Percentiles rank a stretch among this genome's conserved stretches.
Evolutionary conservation across 371 early-diverging fungal genomes (phyloP).

Genomic region (Mucor mucedo): DNA sequence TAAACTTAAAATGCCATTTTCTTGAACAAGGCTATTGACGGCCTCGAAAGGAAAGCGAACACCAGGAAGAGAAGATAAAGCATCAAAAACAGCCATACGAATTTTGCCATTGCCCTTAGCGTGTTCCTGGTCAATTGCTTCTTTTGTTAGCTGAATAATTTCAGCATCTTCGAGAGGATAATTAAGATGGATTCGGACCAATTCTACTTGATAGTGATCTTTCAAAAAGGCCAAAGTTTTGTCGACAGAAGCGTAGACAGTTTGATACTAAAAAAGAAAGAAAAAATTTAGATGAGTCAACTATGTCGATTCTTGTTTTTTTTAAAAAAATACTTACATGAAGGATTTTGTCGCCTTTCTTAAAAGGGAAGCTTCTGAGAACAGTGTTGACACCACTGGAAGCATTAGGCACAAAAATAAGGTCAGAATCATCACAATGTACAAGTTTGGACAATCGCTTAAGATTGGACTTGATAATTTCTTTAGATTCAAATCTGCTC

Average conservation of each 20-base stretch:
- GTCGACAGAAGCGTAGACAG: slow-evolving; percentile 44
- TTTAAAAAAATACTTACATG: slow-evolving; percentile 11
- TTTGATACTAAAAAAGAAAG: slow-evolving; percentile 40
- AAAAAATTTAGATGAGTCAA: neutral
- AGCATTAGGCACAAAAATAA: slow-evolving; percentile 43
- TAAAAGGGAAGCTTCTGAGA: slow-evolving; percentile 49
- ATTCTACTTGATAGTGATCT: slow-evolving; percentile 36
- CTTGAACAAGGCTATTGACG: slow-evolving; percentile 49
- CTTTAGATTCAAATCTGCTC: slow-evolving; percentile 11
- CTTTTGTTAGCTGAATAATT: slow-evolving; percentile 33
- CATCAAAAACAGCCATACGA: slow-evolving; percentile 56
- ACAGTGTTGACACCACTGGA: slow-evolving; percentile 44
- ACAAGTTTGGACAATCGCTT: slow-evolving; percentile 25
- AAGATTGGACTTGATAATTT: slow-evolving; percentile 9
- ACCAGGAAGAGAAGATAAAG: slow-evolving; percentile 60
- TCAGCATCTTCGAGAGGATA: slow-evolving; percentile 41
- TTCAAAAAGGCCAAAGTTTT: slow-evolving; percentile 39
- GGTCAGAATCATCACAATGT: slow-evolving; percentile 40
- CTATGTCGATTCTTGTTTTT: neutral
- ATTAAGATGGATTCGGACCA: slow-evolving; percentile 37
- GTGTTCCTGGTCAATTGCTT: slow-evolving; percentile 36
- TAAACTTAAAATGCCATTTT: slow-evolving; percentile 60
- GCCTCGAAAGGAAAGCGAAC: slow-evolving; percentile 65
- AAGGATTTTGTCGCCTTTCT: slow-evolving; percentile 48
- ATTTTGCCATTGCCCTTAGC: slow-evolving; percentile 37